These are phyloP conservation scores for Sicyos baderoa DNA, from an alignment of 306 rosid species.

Conservation along the genomic window DNA sequence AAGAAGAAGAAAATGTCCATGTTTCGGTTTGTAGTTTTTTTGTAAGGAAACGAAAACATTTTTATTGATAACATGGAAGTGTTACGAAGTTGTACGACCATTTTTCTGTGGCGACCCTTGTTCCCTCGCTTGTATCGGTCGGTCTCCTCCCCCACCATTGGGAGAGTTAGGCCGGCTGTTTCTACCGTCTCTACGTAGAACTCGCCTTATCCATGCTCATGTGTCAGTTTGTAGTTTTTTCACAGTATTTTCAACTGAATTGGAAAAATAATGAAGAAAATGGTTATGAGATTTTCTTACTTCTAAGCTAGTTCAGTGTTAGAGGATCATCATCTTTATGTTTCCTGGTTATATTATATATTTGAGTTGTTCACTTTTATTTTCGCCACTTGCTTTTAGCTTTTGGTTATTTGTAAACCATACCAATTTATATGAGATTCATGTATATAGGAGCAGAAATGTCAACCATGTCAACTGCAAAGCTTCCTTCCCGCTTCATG, in stretches of 20 bases:
- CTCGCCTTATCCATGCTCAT: no score
- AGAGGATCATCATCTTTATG: background rate
- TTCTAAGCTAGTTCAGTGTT: background rate
- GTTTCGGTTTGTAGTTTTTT: background rate
- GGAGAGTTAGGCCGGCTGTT: no score
- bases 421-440: conserved; percentile 14
- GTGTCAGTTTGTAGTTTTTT: no score
- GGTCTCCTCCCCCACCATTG: no score
- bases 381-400: background rate
- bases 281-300: background rate
- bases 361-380: background rate
- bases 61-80: no score
- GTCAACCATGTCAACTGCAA: conserved; percentile 51
- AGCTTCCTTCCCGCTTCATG: conserved; percentile 33
- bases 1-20: background rate
- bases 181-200: no score
- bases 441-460: conserved; percentile 35
- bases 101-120: no score
- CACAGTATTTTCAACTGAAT: background rate
- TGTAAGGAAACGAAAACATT: no score
- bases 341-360: background rate
- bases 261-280: background rate
- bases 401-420: background rate
- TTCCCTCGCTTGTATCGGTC: no score
- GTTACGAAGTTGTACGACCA: no score